A percentile compares a stretch with the other conserved stretches of the same genome.
These are phyloP conservation scores for Pholiota adiposa DNA, from an alignment of 1,284 basidiomycete genomes.

Conservation along the genomic window DNA sequence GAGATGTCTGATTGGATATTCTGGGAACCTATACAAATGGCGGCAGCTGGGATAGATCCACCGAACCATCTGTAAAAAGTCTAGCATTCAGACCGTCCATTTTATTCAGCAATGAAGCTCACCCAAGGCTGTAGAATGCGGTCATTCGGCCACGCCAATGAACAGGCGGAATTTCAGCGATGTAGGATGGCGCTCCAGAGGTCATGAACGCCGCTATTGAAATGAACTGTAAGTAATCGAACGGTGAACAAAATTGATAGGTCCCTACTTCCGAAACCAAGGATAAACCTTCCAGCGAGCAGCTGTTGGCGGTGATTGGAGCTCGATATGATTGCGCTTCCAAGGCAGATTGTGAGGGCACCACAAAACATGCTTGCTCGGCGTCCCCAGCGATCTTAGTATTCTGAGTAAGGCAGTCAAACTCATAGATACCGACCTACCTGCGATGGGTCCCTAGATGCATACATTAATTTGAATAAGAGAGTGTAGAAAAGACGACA, in stretches of 20 bases:
- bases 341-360: not conserved
- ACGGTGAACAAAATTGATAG: not conserved
- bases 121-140: conserved; percentile 1
- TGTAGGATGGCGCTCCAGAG: conserved; percentile 1
- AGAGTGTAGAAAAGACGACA: not conserved
- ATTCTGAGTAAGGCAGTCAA: not conserved
- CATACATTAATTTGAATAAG: not conserved
- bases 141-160: conserved; percentile 4
- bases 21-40: not conserved
- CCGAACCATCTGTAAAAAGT: not conserved
- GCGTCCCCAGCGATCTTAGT: not conserved
- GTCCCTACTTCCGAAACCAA: not conserved
- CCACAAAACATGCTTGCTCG: conserved; percentile 2
- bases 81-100: not conserved
- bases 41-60: not conserved
- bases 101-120: not conserved
- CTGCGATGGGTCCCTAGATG: not conserved
- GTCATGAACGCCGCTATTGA: not conserved
- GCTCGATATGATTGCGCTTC: not conserved
- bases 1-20: not conserved
- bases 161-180: not conserved
- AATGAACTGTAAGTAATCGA: not conserved
- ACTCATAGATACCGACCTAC: not conserved
- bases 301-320: not conserved
- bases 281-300: not conserved